A percentile compares a stretch with the other conserved stretches of the same genome.
phyloP scores from a whole-genome alignment of 2,329 filamentous ascomycete species.

The Fusarium dlaminii region DNA sequence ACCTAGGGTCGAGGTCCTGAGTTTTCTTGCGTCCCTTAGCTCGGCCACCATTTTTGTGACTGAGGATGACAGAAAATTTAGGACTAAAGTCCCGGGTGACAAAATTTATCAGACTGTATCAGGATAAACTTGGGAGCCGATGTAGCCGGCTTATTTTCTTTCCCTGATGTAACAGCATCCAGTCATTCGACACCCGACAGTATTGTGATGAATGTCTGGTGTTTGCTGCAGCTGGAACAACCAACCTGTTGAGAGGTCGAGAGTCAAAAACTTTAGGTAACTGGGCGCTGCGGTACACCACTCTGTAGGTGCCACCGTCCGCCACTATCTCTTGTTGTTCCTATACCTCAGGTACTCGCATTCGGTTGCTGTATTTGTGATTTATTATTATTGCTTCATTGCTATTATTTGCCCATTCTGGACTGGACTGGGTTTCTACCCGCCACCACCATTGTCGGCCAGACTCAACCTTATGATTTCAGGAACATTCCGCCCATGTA shows the following conservation, averaged over 20 bases:
- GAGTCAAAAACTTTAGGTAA: neutral
- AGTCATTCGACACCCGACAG: neutral
- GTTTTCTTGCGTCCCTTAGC: neutral
- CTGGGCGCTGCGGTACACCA: slow-evolving; percentile 8
- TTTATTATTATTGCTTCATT: neutral
- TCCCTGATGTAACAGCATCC: neutral
- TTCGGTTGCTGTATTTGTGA: neutral
- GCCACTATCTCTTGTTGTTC: slow-evolving; percentile 22
- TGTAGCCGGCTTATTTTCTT: neutral
- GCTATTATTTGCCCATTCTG: slow-evolving; percentile 5
- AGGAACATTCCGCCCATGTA: slow-evolving; percentile 18
- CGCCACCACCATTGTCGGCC: slow-evolving; percentile 26
- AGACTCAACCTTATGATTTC: slow-evolving; percentile 23
- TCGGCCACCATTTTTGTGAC: slow-evolving; percentile 14
- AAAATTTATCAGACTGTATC: neutral
- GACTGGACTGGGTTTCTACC: slow-evolving; percentile 18
- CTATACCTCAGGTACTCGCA: neutral
- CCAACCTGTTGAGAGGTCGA: slow-evolving; percentile 1
- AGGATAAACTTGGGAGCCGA: neutral
- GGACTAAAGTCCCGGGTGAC: neutral
- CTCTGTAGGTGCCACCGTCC: slow-evolving; percentile 13
- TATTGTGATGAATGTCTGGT: neutral
- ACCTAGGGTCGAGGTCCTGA: neutral
- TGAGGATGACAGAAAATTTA: neutral
- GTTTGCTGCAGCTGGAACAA: slow-evolving; percentile 20